Evolutionary conservation across 345 rosid species (phyloP).

Genomic region (Carallia pectinifolia): DNA sequence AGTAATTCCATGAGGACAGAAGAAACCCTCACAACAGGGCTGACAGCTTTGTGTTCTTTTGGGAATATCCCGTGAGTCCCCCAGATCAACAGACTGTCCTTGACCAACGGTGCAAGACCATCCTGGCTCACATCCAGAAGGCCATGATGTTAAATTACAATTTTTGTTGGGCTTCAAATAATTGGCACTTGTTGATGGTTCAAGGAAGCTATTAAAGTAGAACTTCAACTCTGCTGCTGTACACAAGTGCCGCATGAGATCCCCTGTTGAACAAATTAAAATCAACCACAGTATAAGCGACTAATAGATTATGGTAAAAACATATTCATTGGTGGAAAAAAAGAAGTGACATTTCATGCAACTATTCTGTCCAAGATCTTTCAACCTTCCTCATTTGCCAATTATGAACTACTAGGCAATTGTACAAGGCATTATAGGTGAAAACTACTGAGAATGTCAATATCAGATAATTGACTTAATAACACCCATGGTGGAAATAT

Average conservation of each 20-base stretch:
- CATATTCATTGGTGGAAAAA: background rate
- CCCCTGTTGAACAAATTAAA: constrained; percentile 45
- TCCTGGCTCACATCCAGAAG: constrained; percentile 94
- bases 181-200: constrained; percentile 27
- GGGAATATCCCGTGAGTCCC: constrained; percentile 56
- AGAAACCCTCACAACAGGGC: constrained; percentile 88
- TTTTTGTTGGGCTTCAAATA: constrained; percentile 62
- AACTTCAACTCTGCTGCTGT: constrained; percentile 77
- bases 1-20: constrained; percentile 88
- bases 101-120: constrained; percentile 75
- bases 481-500: background rate
- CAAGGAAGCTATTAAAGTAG: constrained; percentile 57
- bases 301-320: background rate
- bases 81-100: constrained; percentile 44
- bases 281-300: background rate
- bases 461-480: background rate
- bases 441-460: background rate
- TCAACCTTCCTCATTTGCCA: background rate
- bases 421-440: background rate
- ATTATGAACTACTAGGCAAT: background rate
- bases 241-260: constrained; percentile 50
- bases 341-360: background rate
- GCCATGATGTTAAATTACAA: constrained; percentile 84
- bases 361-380: background rate
- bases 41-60: constrained; percentile 56